phyloP scores from a whole-genome alignment of 2,329 filamentous ascomycete species.

The Paraconiothyrium sp. region DNA sequence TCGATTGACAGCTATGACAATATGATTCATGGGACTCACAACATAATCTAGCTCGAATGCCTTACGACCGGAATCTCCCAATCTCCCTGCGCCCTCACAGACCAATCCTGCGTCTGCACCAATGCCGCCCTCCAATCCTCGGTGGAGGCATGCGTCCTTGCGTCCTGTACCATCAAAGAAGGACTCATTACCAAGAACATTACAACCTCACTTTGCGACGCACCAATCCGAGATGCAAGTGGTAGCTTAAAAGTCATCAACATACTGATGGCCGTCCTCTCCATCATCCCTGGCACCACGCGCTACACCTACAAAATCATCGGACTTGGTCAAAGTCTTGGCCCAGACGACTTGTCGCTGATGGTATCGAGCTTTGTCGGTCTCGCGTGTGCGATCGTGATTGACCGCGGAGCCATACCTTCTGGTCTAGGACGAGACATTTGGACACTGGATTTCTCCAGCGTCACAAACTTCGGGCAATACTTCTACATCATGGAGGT shows the following conservation, averaged over 20 bases:
- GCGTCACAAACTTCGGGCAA: slow-evolving; percentile 54
- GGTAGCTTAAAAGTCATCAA: slow-evolving; percentile 42
- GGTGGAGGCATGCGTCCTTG: neutral
- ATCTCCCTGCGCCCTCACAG: neutral
- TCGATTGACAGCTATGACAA: too few relatives aligned
- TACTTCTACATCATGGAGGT: slow-evolving; percentile 40
- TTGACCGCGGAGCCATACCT: slow-evolving; percentile 3
- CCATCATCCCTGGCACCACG: slow-evolving; percentile 44
- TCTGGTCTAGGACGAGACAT: slow-evolving; percentile 60
- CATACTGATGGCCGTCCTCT: slow-evolving; percentile 46
- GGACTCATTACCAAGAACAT: slow-evolving; percentile 50
- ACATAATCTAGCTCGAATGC: neutral
- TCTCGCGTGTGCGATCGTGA: neutral
- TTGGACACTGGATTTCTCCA: slow-evolving; percentile 56
- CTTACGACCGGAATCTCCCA: neutral
- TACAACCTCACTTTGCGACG: slow-evolving; percentile 51
- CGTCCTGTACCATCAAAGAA: neutral
- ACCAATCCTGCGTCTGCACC: neutral
- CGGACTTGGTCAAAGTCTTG: slow-evolving; percentile 45
- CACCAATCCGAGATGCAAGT: slow-evolving; percentile 49
- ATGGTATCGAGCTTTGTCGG: slow-evolving; percentile 22
- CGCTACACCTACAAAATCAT: slow-evolving; percentile 51
- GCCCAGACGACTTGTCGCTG: slow-evolving; percentile 48
- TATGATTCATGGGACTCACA: neutral
- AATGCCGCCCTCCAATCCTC: neutral